phyloP scores from a whole-genome alignment of 1,284 basidiomycete genomes.

The Puccinia hordei region DNA sequence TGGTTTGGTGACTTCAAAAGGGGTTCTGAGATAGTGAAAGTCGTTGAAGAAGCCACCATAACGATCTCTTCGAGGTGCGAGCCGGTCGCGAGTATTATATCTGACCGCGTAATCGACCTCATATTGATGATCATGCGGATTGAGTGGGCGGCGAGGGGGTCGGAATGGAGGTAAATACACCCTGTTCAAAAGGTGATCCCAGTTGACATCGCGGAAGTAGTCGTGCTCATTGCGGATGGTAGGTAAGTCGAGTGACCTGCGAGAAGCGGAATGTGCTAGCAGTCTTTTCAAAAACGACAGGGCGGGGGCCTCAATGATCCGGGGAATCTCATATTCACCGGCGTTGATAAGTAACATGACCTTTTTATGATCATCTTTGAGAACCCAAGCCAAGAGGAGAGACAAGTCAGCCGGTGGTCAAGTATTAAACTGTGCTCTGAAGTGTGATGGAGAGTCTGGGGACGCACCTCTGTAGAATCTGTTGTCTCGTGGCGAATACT shows the following conservation, averaged over 20 bases:
- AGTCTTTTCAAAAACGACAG: background rate
- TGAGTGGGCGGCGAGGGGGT: background rate
- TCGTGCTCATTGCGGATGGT: background rate
- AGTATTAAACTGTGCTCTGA: too few species aligned
- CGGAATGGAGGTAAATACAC: constrained; percentile 4
- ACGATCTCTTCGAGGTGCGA: background rate
- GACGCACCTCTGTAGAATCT: background rate
- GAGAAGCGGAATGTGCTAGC: background rate
- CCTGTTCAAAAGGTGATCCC: background rate
- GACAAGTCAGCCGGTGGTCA: background rate
- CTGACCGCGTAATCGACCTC: background rate
- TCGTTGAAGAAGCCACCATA: background rate
- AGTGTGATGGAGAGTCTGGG: background rate
- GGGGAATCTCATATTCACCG: background rate
- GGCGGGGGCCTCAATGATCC: background rate
- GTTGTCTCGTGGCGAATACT: background rate
- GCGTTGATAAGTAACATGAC: background rate
- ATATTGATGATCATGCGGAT: background rate
- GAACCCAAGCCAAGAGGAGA: background rate
- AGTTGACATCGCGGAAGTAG: background rate
- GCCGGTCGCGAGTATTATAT: background rate
- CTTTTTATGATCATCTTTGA: background rate
- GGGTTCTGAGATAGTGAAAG: constrained; percentile 1
- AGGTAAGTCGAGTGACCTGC: background rate
- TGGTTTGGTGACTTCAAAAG: background rate